These are phyloP conservation scores for Phytopythium sindhum DNA, from an alignment of 352 stramenopile species.

Conservation along the genomic window DNA sequence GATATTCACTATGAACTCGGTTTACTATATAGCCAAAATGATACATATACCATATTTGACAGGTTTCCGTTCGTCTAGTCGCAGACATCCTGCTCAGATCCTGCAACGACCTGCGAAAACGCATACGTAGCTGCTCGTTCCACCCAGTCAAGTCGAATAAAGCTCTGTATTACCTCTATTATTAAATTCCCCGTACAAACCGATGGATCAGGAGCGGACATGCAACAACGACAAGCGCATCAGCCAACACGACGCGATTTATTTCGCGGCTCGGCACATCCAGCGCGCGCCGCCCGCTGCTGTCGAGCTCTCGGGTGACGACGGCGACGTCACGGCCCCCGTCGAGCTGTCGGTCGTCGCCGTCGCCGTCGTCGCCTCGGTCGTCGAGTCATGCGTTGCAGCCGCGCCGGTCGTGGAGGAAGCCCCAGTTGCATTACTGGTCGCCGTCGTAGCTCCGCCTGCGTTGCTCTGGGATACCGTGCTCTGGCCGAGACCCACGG, in stretches of 20 bases:
- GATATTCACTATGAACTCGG: background rate
- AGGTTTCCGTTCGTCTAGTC: background rate
- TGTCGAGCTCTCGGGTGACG: background rate
- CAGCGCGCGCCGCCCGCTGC: background rate
- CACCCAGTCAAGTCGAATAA: background rate
- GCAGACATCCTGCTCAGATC: background rate
- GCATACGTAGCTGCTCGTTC: background rate
- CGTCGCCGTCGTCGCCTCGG: background rate
- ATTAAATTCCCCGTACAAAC: background rate
- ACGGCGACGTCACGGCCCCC: background rate
- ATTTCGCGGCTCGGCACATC: background rate
- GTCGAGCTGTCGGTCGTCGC: background rate
- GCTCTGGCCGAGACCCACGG: too few species aligned
- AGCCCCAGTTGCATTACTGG: too few species aligned
- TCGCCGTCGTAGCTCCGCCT: too few species aligned
- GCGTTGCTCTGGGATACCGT: too few species aligned
- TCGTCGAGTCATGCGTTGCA: slow-evolving; percentile 1
- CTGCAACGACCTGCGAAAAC: background rate
- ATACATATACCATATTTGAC: background rate
- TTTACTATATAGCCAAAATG: background rate
- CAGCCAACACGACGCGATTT: background rate
- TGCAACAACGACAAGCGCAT: background rate
- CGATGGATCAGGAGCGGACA: background rate
- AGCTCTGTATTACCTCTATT: background rate
- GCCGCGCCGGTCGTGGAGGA: background rate